Evolutionary conservation across 495 filamentous ascomycete genomes (phyloP).

Genomic region (Talaromyces liani): DNA sequence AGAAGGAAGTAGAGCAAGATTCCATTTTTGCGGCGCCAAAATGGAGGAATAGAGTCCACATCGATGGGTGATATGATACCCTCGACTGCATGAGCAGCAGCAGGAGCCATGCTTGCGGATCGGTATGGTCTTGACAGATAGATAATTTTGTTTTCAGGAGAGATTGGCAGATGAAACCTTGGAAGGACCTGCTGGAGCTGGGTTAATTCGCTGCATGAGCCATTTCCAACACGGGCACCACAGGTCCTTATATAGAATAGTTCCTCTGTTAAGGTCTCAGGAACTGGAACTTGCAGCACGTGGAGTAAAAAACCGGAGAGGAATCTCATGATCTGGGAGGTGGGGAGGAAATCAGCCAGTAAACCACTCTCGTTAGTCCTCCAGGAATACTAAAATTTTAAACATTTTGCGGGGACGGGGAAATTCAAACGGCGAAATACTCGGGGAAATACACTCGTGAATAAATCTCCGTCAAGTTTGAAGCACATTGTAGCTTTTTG

Average conservation of each 20-base stretch:
- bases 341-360: neutral
- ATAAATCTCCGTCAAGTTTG: neutral
- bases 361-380: neutral
- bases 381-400: neutral
- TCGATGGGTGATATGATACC: slow-evolving; percentile 21
- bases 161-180: neutral
- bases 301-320: neutral
- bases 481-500: neutral
- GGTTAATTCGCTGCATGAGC: neutral
- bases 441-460: neutral
- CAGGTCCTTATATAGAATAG: neutral
- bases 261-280: neutral
- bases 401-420: slow-evolving; percentile 3
- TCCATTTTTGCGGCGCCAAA: slow-evolving; percentile 24
- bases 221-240: neutral
- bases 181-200: neutral
- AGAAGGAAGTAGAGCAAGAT: slow-evolving; percentile 24
- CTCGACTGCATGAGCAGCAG: slow-evolving; percentile 17
- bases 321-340: neutral
- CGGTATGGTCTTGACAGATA: neutral
- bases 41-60: slow-evolving; percentile 17
- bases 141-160: neutral
- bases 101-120: slow-evolving; percentile 14
- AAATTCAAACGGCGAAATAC: neutral
- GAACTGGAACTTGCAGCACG: neutral